Base-by-base conservation (phyloP, 179 eudicot species). In the Heliamphora pulchella region DNA sequence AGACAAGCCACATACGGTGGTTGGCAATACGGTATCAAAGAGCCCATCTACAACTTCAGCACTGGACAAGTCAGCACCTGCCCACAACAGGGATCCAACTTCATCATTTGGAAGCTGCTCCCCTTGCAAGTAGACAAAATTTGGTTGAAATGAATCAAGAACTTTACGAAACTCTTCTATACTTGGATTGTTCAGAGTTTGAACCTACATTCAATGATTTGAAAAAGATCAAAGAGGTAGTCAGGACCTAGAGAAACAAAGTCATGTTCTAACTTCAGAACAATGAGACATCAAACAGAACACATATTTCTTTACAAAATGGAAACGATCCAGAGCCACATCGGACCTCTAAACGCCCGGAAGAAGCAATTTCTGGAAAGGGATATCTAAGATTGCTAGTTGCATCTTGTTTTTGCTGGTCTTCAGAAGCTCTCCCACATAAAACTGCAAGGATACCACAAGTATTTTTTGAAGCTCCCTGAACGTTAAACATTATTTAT, bases 391-490 rank as follows among this genome's bases (percentile, higher is more conserved):
- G 74, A 65, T 71, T 79, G 80, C 80, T 82, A 67, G 80, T 85
- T 46, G 48, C 84, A 77, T 79, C 86, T 53, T 78, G 85, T 54
- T 76, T 74, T 53, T 61, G 79, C 75, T 86, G 85, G 76, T 75
- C 80, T 79, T 85, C 87, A 51, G 86, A 62, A 78, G 43, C 18
- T 70, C 79, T 83, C 20, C 83, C 86, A 81, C 93, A 87, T n/a
- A 88, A 84, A 61, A 95, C 97, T 0, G 94, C 95, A 77, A 96
- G 93, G 70, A 94, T 89, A 79, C 88, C 85, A 75, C 98, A 94
- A 75, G 82, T 87, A 61, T 90, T 86, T 86, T 85, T 93, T 65
- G 88, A 80, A 83, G 90, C 88, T 83, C 91, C 91, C 83, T 89
- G 92, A 80, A 79, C 77, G 80, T 86, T 88, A 81, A 85, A 89